Percentiles rank a stretch among this genome's conserved stretches.
These are phyloP conservation scores for Tolypocladium amazonense DNA, from an alignment of 2,329 filamentous ascomycete genomes.

Conservation along the genomic window DNA sequence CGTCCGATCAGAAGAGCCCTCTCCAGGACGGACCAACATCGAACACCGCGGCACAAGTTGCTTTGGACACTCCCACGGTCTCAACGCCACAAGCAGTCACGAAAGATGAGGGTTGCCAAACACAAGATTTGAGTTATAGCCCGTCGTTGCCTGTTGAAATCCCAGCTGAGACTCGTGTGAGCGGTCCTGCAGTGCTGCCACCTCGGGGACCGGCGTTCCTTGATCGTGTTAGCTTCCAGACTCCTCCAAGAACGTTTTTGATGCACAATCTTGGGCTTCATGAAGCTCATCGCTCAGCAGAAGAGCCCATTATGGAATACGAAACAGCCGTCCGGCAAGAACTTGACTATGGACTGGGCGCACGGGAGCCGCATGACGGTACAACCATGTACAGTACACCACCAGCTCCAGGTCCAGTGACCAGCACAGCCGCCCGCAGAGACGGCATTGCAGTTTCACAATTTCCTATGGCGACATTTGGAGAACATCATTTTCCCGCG, in stretches of 20 bases:
- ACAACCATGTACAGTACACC: background rate
- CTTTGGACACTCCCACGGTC: background rate
- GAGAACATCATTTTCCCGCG: background rate
- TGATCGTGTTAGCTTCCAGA: background rate
- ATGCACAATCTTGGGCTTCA: background rate
- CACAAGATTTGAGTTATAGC: conserved; percentile 16
- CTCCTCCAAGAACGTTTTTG: conserved; percentile 7
- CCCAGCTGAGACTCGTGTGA: conserved; percentile 14
- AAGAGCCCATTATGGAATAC: background rate
- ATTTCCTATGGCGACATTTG: background rate
- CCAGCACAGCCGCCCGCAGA: background rate
- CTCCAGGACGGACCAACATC: background rate
- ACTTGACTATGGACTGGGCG: background rate
- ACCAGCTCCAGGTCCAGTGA: background rate
- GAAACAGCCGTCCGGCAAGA: background rate
- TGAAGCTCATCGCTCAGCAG: background rate
- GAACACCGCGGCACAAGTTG: background rate
- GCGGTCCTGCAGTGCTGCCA: conserved; percentile 1
- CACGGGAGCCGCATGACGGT: background rate
- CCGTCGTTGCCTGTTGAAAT: conserved; percentile 16
- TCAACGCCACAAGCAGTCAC: conserved; percentile 16
- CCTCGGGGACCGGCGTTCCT: conserved; percentile 2
- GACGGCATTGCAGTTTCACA: background rate
- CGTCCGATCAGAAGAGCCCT: conserved; percentile 10
- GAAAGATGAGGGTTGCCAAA: conserved; percentile 26